A percentile compares a stretch with the other conserved stretches of the same genome.
Evolutionary conservation across 345 rosid genomes (phyloP).

Genomic region (Heritiera littoralis): DNA sequence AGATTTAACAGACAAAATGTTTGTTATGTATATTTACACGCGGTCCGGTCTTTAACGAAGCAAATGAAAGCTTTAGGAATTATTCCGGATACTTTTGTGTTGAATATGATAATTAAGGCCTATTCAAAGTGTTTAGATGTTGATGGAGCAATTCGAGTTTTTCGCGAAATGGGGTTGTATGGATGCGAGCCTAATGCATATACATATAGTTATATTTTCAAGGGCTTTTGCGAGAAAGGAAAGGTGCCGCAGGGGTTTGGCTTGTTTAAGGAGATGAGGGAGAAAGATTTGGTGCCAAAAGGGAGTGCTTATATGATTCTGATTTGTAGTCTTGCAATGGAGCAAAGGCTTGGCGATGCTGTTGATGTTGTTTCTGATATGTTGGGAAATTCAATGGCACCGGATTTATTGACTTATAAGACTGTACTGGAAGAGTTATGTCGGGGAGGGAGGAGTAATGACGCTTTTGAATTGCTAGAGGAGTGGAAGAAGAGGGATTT

Average conservation of each 20-base stretch:
- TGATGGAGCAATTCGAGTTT: conserved; percentile 73
- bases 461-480: conserved; percentile 75
- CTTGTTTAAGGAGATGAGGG: conserved; percentile 77
- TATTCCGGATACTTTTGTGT: conserved; percentile 72
- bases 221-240: conserved; percentile 87
- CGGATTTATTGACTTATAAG: conserved; percentile 77
- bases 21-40: conserved; percentile 73
- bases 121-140: conserved; percentile 68
- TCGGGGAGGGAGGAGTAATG: conserved; percentile 58
- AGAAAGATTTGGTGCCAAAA: conserved; percentile 55
- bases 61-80: conserved; percentile 88
- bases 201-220: conserved; percentile 64
- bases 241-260: conserved; percentile 63
- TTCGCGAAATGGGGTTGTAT: conserved; percentile 76
- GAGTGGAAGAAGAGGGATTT: conserved; percentile 68
- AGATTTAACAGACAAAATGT: conserved; percentile 72
- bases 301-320: conserved; percentile 69
- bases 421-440: conserved; percentile 79
- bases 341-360: conserved; percentile 52
- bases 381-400: conserved; percentile 63
- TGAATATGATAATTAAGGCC: conserved; percentile 93
- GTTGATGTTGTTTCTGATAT: conserved; percentile 55
- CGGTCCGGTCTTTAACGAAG: conserved; percentile 70
- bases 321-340: conserved; percentile 79
- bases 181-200: conserved; percentile 77